Percentiles rank a stretch among this genome's conserved stretches.
Conservation (phyloP, 148 eudicot species). For the Drosera capensis region DNA sequence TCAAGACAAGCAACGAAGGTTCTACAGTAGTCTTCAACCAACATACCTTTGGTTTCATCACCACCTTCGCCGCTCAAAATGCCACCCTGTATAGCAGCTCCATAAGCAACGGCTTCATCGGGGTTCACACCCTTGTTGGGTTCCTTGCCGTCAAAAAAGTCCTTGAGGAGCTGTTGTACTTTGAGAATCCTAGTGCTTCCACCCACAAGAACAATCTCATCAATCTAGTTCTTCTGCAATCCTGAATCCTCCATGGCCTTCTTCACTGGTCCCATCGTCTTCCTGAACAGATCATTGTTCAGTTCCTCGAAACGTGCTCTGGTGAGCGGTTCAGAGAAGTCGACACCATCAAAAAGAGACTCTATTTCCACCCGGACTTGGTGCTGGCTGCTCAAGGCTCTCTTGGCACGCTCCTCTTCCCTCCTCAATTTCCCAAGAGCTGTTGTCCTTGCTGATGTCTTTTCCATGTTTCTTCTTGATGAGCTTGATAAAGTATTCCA, state of each 20-base stretch:
- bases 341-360: background rate
- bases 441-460: constrained; percentile 4
- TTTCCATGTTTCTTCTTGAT: constrained; percentile 1
- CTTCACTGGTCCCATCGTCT: constrained; percentile 2
- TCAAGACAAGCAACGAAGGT: background rate
- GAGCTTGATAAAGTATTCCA: constrained; percentile 3
- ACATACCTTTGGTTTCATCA: constrained; percentile 4
- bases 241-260: constrained; percentile 5
- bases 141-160: constrained; percentile 3
- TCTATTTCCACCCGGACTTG: constrained; percentile 4
- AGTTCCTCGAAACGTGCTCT: constrained; percentile 2
- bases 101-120: constrained; percentile 4
- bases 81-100: constrained; percentile 3
- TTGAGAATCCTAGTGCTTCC: constrained; percentile 4
- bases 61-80: constrained; percentile 3
- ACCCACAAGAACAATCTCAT: constrained; percentile 5
- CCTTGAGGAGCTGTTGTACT: constrained; percentile 4
- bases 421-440: constrained; percentile 4
- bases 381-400: constrained; percentile 5
- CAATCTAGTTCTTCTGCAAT: background rate
- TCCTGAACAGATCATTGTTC: constrained; percentile 5
- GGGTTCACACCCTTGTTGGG: constrained; percentile 5
- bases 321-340: constrained; percentile 5
- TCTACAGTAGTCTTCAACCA: background rate
- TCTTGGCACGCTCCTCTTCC: constrained; percentile 3